These are phyloP conservation scores for Inonotus hispidus DNA, from an alignment of 1,284 basidiomycete genomes.

Conservation along the genomic window DNA sequence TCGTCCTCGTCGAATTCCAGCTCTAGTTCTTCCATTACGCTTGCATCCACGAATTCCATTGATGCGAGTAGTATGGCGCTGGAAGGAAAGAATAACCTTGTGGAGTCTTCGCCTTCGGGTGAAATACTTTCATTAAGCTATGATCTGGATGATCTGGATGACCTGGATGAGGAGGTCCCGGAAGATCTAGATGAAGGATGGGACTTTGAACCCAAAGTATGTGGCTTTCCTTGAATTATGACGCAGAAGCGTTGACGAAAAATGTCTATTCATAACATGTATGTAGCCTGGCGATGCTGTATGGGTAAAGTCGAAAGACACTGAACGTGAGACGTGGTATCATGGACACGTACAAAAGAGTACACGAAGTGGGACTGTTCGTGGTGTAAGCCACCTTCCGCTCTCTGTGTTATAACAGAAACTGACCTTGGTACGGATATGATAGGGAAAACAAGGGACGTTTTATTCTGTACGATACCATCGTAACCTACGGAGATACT, in stretches of 20 bases:
- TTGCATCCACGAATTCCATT: neutral
- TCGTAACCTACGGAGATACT: conserved; percentile 13
- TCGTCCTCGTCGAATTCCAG: conserved; percentile 1
- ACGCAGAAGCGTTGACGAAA: neutral
- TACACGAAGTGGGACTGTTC: conserved; percentile 7
- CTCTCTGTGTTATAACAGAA: neutral
- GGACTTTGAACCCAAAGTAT: conserved; percentile 15
- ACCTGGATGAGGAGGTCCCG: neutral
- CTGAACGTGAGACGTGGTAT: conserved; percentile 17
- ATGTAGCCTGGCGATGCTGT: conserved; percentile 17
- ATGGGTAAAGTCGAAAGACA: conserved; percentile 17
- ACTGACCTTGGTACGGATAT: neutral
- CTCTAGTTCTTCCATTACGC: conserved; percentile 3
- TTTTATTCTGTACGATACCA: conserved; percentile 18
- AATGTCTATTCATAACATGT: neutral
- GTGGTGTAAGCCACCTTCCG: conserved; percentile 7
- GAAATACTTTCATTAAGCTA: conserved; percentile 9
- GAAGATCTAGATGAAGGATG: conserved; percentile 17
- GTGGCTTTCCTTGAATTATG: neutral
- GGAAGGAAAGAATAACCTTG: neutral
- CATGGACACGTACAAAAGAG: conserved; percentile 13
- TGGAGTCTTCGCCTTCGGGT: conserved; percentile 9
- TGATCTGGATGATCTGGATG: neutral
- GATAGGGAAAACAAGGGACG: conserved; percentile 14
- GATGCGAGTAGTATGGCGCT: neutral